Evolutionary conservation across 208 protist species (phyloP).

Genomic region (Herpetomonas muscarum): DNA sequence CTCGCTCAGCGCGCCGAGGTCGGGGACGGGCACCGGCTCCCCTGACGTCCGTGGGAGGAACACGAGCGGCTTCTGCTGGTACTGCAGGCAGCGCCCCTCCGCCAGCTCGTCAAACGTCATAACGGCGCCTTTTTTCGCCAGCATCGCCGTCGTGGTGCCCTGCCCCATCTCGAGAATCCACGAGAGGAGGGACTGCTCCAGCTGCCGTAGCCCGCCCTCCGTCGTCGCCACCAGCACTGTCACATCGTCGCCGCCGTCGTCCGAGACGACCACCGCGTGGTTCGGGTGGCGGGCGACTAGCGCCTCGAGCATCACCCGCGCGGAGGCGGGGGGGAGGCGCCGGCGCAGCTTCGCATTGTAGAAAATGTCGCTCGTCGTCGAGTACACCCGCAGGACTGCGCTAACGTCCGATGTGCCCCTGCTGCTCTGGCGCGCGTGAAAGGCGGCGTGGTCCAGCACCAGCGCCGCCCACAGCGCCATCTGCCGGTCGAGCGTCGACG

Average conservation of each 20-base stretch:
- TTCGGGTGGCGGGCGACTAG: conserved; percentile 57
- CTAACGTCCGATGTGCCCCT: conserved; percentile 14
- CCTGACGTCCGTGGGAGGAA: conserved; percentile 31
- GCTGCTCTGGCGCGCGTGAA: conserved; percentile 35
- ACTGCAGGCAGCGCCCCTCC: conserved; percentile 35
- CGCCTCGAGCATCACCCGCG: conserved; percentile 54
- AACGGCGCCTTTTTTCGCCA: conserved; percentile 72
- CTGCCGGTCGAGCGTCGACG: conserved; percentile 57
- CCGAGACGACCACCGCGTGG: conserved; percentile 37
- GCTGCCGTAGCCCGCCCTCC: conserved; percentile 51
- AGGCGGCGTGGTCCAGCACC: conserved; percentile 74
- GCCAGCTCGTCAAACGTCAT: conserved; percentile 89
- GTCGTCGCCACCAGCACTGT: conserved; percentile 72
- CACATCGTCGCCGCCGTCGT: conserved; percentile 28
- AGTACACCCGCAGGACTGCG: conserved; percentile 63
- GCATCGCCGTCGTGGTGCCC: conserved; percentile 70
- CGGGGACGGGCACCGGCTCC: conserved; percentile 38
- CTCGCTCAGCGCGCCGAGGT: conserved; percentile 63
- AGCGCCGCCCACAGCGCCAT: conserved; percentile 52
- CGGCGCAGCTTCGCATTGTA: conserved; percentile 55
- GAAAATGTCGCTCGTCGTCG: conserved; percentile 69
- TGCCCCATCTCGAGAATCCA: conserved; percentile 77
- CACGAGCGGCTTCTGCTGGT: conserved; percentile 32
- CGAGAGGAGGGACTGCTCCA: conserved; percentile 65
- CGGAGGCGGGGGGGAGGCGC: conserved; percentile 46